Percentiles rank a stretch among this genome's conserved stretches.
These are phyloP conservation scores for Cadophora malorum DNA, from an alignment of 2,329 filamentous ascomycete genomes.

Conservation along the genomic window DNA sequence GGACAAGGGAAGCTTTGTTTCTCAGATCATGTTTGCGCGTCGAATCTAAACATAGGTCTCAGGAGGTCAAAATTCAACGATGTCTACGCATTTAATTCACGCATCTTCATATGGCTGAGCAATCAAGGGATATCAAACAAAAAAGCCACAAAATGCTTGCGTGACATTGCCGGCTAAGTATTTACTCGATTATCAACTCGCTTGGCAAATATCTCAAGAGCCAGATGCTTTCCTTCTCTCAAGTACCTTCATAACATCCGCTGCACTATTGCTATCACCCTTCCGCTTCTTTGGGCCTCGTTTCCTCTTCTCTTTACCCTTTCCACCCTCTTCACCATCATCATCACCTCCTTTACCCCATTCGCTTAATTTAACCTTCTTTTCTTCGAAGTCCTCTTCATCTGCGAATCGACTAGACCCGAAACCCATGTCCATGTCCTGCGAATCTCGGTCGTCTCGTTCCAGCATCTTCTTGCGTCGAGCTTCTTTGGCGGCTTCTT, in stretches of 20 bases:
- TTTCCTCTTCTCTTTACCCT: slow-evolving; percentile 60
- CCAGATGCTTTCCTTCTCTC: slow-evolving; percentile 52
- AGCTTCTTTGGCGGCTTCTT: slow-evolving; percentile 65
- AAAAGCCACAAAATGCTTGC: neutral
- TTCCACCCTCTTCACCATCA: slow-evolving; percentile 49
- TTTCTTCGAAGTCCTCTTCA: slow-evolving; percentile 78
- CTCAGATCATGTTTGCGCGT: neutral
- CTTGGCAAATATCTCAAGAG: neutral
- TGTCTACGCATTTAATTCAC: neutral
- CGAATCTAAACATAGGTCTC: neutral
- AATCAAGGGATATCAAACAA: neutral
- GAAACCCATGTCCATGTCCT: slow-evolving; percentile 95
- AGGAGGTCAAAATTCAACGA: neutral
- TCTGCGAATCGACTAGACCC: slow-evolving; percentile 87
- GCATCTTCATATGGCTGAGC: neutral
- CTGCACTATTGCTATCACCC: slow-evolving; percentile 78
- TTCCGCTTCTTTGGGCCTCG: slow-evolving; percentile 77
- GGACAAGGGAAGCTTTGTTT: neutral
- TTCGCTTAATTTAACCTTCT: slow-evolving; percentile 70
- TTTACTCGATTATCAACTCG: neutral
- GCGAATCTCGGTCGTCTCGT: slow-evolving; percentile 77
- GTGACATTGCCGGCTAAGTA: slow-evolving; percentile 5
- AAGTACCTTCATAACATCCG: slow-evolving; percentile 81
- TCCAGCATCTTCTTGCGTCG: slow-evolving; percentile 77
- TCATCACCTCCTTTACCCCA: slow-evolving; percentile 64